phyloP scores from a whole-genome alignment of 202 grass and related monocot species.

The Cymbopogon flexuosus region DNA sequence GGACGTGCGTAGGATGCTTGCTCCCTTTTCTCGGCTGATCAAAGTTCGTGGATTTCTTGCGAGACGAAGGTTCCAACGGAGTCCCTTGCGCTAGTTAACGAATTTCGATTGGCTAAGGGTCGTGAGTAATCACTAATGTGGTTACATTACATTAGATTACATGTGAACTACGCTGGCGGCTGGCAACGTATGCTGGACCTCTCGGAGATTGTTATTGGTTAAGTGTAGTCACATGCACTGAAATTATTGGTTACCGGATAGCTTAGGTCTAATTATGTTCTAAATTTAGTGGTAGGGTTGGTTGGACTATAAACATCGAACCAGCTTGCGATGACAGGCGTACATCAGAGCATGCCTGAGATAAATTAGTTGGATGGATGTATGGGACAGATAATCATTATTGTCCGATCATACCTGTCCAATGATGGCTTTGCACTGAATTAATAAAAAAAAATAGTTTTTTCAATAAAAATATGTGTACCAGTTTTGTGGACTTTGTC shows the following conservation, averaged over 20 bases:
- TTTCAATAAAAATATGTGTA: background rate
- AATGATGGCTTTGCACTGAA: background rate
- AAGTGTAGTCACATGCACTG: background rate
- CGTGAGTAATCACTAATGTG: constrained; percentile 23
- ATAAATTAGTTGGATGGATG: background rate
- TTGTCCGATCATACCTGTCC: background rate
- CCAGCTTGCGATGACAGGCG: background rate
- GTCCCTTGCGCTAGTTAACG: background rate
- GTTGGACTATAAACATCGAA: background rate
- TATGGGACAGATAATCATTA: background rate
- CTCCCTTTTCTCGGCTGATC: background rate
- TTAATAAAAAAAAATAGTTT: background rate
- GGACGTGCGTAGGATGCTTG: background rate
- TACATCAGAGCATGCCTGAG: background rate
- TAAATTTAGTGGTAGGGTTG: background rate
- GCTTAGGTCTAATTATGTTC: background rate
- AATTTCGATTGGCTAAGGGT: background rate
- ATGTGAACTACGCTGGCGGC: background rate
- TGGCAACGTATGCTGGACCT: background rate
- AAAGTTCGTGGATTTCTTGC: background rate
- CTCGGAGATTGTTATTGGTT: background rate
- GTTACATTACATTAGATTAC: background rate
- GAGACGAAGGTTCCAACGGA: background rate
- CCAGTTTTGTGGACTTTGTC: background rate
- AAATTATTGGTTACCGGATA: background rate